phyloP scores from a whole-genome alignment of 352 stramenopile species.

The Globisporangium perplexum region DNA sequence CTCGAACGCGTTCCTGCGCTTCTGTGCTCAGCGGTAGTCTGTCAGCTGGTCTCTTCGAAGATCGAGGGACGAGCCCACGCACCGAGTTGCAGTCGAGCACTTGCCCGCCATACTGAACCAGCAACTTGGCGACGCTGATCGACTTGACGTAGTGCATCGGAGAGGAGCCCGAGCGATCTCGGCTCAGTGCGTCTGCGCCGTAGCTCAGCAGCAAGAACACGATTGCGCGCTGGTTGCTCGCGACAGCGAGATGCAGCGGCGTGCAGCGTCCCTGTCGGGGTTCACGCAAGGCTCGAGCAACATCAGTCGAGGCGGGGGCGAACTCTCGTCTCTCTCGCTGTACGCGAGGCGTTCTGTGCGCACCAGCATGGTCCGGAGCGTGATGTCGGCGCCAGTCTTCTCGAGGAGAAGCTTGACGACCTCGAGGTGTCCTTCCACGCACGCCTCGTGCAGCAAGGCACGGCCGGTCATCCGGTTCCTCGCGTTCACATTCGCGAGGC shows the following conservation, averaged over 20 bases:
- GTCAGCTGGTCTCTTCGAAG: background rate
- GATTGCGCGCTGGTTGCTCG: slow-evolving; percentile 46
- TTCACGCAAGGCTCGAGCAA: too few relatives aligned
- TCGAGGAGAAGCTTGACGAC: slow-evolving; percentile 51
- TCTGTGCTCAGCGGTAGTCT: slow-evolving; percentile 19
- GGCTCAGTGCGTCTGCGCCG: slow-evolving; percentile 41
- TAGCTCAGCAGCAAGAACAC: slow-evolving; percentile 68
- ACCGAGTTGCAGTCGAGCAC: slow-evolving; percentile 61
- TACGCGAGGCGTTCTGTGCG: background rate
- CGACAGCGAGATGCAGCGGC: slow-evolving; percentile 53
- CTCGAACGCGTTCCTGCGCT: slow-evolving; percentile 50
- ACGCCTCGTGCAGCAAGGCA: slow-evolving; percentile 59
- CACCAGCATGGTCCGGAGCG: slow-evolving; percentile 63
- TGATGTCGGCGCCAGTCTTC: slow-evolving; percentile 38
- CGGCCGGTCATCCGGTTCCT: slow-evolving; percentile 30
- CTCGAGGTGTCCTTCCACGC: slow-evolving; percentile 39
- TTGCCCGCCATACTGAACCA: slow-evolving; percentile 50
- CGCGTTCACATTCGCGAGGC: slow-evolving; percentile 26
- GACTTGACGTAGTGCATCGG: slow-evolving; percentile 71
- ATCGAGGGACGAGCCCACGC: too few relatives aligned
- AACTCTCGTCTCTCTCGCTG: background rate
- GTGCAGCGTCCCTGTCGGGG: slow-evolving; percentile 47
- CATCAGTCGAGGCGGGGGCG: too few relatives aligned
- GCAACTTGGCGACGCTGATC: slow-evolving; percentile 52
- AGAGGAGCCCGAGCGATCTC: slow-evolving; percentile 57